These are phyloP conservation scores for Castanea crenata DNA, from an alignment of 306 rosid genomes.

Conservation along the genomic window DNA sequence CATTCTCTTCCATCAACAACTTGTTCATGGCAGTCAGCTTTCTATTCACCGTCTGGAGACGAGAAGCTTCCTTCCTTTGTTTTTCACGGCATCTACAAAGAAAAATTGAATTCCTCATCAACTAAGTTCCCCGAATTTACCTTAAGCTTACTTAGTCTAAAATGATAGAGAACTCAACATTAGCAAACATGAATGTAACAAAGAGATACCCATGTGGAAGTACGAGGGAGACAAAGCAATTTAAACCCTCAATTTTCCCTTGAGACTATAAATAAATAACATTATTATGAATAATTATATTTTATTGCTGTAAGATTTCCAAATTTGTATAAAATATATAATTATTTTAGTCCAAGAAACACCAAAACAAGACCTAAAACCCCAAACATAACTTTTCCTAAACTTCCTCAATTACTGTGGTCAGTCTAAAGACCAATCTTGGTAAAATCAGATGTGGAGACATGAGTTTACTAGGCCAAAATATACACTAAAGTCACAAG, in stretches of 20 bases:
- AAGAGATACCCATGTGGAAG: not conserved
- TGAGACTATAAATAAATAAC: not conserved
- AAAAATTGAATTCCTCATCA: not conserved
- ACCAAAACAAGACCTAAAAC: not conserved
- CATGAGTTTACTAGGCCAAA: not conserved
- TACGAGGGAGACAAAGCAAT: not conserved
- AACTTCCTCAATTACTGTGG: not conserved
- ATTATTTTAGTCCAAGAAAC: not conserved
- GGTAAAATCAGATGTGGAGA: not conserved
- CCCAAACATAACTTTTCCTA: not conserved
- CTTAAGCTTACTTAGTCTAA: not conserved
- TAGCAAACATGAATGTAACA: not conserved
- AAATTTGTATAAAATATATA: not conserved
- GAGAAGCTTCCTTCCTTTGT: constrained; percentile 95
- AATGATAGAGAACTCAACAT: not conserved
- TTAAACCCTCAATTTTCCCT: not conserved
- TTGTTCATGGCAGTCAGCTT: constrained; percentile 92
- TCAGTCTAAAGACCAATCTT: not conserved
- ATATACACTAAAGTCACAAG: not conserved
- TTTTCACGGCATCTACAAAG: constrained; percentile 83
- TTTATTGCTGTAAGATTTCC: not conserved
- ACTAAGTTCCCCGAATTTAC: not conserved
- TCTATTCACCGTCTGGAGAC: constrained; percentile 84
- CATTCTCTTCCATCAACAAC: constrained; percentile 94
- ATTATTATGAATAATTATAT: not conserved